Base-by-base conservation (phyloP, 2,329 filamentous ascomycete species). In the Stachybotrys echinatus region DNA sequence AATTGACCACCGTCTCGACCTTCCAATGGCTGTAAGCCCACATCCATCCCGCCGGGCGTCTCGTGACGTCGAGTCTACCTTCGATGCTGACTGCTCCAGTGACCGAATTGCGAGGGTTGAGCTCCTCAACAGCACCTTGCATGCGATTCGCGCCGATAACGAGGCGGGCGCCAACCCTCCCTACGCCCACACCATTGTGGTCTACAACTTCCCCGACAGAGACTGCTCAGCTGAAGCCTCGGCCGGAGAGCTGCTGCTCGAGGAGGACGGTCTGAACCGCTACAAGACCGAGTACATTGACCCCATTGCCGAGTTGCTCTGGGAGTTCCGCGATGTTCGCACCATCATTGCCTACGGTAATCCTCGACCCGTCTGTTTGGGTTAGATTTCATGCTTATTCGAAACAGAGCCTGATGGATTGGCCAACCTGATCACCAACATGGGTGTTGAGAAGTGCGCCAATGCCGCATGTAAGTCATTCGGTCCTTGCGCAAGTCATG, bases 121-220 rank as follows among this genome's bases (percentile, higher is more conserved):
- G 48, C 55, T 74, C 47, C 71, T 80, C 61, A 64, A 69, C 19
- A 55, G 62, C 21, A 77, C 74, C 19, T 66, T 82, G 20, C 63
- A 61, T n/a, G 67, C 74, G 22, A 73, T 76, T 47, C 65, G 64
- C 39, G 59, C 61, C 17, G 67, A 64, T 1, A 74, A 69, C 56
- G 53, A 61, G 48, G 64, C 63, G 27, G 66, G 66, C 7, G 62
- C 55, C 19, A 66, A 66, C 45, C 44, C 44, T 47, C 65, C 63
- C 8, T 62, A 54, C 20, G 66, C 67, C 42, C 74, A 77, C 51
- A 73, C 71, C 12, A 76, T 70, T 43, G 78, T 81, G 46, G 72
- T 83, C 48, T 82, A 82, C 59, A 73, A 82, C 61, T 72, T 82
- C 4, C 79, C 79, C 12, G 76, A 80, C 58, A 75, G 79, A 61